Base-by-base conservation (phyloP, 176 grass and related monocot species). In the Oryza longistaminata region DNA sequence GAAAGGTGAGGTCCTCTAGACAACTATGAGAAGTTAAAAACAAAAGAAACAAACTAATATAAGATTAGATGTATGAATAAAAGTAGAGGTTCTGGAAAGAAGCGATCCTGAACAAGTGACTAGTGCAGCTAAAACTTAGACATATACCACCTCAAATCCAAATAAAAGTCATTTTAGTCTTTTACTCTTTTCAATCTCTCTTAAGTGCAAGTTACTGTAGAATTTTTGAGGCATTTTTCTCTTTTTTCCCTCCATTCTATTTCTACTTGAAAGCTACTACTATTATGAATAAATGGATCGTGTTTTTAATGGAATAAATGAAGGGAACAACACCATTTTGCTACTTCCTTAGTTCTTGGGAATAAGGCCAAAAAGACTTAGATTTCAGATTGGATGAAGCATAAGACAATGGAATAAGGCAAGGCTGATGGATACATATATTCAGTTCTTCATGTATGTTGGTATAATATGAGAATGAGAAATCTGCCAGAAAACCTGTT, bases 401-500 rank as follows among this genome's bases (percentile, higher is more conserved):
- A 29, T 31, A 70, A 66, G 86, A 24, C 7, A 76, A 82, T 34
- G 15, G 6, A 74, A 60, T 19, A 77, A 64, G 64, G 22, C 22
- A 81, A 17, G 58, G 68, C 19, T 8, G 13, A 14, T 25, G 26
- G 40, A 61, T 44, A n/a, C 6, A 11, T 60, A 43, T 40, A 66
- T 29, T 65, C 13, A 44, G 25, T 43, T 75, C 6, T 58, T 66
- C 26, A 37, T 52, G 26, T 27, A 88, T 66, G 68, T 14, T 64
- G 3, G 44, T 78, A 70, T 10, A 45, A 68, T 31, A 61, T 72
- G 12, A 31, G 55, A 35, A 44, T 52, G 70, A 70, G 45, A 69
- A 79, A 37, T 71, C 6, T 76, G 53, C 76, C 6, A 64, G 13
- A 46, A 82, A 82, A 90, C 96, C 89, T 98, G 96, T 55, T 92